Percentiles rank a stretch among this genome's conserved stretches.
Conservation (phyloP, 2,329 filamentous ascomycete genomes). For the Torrubiella hemipterigena region DNA sequence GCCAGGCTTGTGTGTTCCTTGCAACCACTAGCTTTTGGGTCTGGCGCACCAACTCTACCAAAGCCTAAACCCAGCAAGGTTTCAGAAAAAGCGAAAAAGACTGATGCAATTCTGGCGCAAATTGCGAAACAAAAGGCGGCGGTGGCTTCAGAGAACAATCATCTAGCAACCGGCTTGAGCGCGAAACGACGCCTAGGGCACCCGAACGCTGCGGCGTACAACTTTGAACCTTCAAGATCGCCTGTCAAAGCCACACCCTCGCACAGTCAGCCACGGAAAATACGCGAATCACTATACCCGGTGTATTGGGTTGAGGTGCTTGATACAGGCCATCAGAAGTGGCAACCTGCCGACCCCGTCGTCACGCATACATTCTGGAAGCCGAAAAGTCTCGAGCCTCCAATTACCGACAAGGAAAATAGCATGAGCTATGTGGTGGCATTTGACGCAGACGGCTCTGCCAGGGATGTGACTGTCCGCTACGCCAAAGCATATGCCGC, state of each 20-base stretch:
- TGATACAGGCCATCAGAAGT: conserved; percentile 76
- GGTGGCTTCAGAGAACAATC: conserved; percentile 14
- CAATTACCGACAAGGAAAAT: conserved; percentile 65
- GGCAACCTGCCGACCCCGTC: conserved; percentile 77
- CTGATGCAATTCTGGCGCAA: conserved; percentile 23
- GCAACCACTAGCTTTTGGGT: conserved; percentile 64
- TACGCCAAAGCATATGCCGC: conserved; percentile 84
- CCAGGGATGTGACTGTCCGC: conserved; percentile 73
- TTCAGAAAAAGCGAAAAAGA: conserved; percentile 17
- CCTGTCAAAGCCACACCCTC: conserved; percentile 19
- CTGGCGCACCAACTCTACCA: conserved; percentile 35
- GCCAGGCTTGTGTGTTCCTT: conserved; percentile 81
- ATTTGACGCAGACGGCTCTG: conserved; percentile 69
- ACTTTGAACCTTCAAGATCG: conserved; percentile 31
- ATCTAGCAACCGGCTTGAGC: conserved; percentile 20
- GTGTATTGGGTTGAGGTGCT: conserved; percentile 94
- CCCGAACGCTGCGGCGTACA: conserved; percentile 40
- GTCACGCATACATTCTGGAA: conserved; percentile 69
- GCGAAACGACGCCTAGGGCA: conserved; percentile 39
- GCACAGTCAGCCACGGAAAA: conserved; percentile 25
- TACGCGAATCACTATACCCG: conserved; percentile 64
- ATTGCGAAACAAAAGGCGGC: conserved; percentile 26
- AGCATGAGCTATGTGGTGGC: conserved; percentile 72
- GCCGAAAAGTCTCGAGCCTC: conserved; percentile 68
- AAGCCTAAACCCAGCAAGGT: conserved; percentile 21